Evolutionary conservation across 129 eudicot genomes (phyloP).

Genomic region (Artemisia tridentata): DNA sequence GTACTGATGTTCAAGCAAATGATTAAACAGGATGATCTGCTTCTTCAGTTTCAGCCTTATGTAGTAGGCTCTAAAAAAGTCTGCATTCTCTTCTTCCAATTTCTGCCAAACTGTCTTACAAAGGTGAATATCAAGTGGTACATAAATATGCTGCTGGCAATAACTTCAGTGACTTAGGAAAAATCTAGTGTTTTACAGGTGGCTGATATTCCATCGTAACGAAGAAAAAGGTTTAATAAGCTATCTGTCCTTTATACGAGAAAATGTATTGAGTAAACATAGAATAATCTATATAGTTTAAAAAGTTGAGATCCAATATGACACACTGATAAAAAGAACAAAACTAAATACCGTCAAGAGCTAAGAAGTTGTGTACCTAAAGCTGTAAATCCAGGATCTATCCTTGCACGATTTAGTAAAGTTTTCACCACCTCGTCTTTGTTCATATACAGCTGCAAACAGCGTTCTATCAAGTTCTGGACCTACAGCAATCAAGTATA

Average conservation of each 20-base stretch:
- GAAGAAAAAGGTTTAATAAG: no score
- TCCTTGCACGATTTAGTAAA: slow-evolving; percentile 85
- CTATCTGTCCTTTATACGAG: no score
- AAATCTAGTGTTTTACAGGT: no score
- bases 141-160: neutral
- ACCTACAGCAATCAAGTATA: slow-evolving; percentile 54
- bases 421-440: slow-evolving; percentile 94
- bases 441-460: slow-evolving; percentile 92
- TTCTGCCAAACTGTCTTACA: slow-evolving; percentile 83
- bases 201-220: no score
- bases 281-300: no score
- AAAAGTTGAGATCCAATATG: neutral
- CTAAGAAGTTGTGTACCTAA: slow-evolving; percentile 50
- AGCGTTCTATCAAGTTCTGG: slow-evolving; percentile 93
- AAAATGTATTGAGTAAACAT: no score
- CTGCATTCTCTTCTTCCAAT: slow-evolving; percentile 96
- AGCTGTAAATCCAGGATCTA: slow-evolving; percentile 96
- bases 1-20: slow-evolving; percentile 90
- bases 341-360: neutral
- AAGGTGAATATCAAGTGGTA: neutral
- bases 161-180: neutral
- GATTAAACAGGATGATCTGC: slow-evolving; percentile 88
- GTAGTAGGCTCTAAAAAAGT: slow-evolving; percentile 92
- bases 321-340: neutral
- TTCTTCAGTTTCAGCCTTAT: slow-evolving; percentile 93